phyloP scores from a whole-genome alignment of 2,329 filamentous ascomycete species.

The Pseudogymnoascus sp. region DNA sequence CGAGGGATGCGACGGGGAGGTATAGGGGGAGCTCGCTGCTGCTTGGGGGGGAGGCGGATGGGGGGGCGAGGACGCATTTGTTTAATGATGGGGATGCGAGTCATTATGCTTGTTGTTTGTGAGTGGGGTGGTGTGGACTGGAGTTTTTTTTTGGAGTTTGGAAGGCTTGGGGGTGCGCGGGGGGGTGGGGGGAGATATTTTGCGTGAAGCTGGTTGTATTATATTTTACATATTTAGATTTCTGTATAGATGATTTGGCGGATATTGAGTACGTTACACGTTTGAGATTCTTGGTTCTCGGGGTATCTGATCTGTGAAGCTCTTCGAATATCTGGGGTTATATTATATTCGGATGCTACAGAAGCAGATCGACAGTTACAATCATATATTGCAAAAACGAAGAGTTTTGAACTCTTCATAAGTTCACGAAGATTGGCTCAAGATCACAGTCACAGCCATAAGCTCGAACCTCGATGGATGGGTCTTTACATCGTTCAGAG shows the following conservation, averaged over 20 bases:
- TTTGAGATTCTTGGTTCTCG: background rate
- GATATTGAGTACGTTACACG: background rate
- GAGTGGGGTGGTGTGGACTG: background rate
- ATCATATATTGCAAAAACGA: too few relatives aligned
- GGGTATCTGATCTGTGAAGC: background rate
- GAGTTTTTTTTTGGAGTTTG: background rate
- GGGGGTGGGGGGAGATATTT: background rate
- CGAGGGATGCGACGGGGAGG: slow-evolving; percentile 27
- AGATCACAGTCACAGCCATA: too few relatives aligned
- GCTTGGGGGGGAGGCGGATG: slow-evolving; percentile 20
- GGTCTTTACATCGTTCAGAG: too few relatives aligned
- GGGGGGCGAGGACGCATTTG: slow-evolving; percentile 26
- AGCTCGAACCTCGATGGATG: too few relatives aligned
- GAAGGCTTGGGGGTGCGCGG: background rate
- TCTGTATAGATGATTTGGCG: background rate
- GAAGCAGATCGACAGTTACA: background rate
- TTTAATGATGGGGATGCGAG: slow-evolving; percentile 27
- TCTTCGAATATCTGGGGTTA: background rate
- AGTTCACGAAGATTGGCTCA: too few relatives aligned
- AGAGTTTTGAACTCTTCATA: too few relatives aligned
- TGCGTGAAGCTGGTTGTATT: background rate
- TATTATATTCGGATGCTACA: background rate
- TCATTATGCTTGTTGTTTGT: slow-evolving; percentile 29
- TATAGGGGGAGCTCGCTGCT: slow-evolving; percentile 29
- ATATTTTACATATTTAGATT: background rate